These are phyloP conservation scores for Acephala macrosclerotiorum DNA, from an alignment of 2,329 filamentous ascomycete species.

Conservation along the genomic window DNA sequence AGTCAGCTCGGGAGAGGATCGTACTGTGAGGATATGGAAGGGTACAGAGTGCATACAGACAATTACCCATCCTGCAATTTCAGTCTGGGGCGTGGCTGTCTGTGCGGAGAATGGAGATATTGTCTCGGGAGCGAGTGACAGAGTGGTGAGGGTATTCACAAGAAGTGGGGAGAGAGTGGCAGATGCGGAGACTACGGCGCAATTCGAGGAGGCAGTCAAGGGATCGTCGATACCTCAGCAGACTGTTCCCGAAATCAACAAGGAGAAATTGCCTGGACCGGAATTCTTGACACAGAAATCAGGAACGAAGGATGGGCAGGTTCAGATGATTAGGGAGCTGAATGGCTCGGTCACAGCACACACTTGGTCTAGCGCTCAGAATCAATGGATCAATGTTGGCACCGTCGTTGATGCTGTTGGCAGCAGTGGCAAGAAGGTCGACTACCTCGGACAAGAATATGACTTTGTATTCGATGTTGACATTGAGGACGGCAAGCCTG, in stretches of 20 bases:
- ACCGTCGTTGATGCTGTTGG: slow-evolving; percentile 90
- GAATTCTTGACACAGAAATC: slow-evolving; percentile 83
- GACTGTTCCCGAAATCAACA: slow-evolving; percentile 83
- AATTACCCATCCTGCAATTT: slow-evolving; percentile 96
- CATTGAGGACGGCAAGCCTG: slow-evolving; percentile 91
- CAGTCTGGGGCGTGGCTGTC: slow-evolving; percentile 91
- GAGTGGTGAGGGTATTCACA: slow-evolving; percentile 84
- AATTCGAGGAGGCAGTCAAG: slow-evolving; percentile 84
- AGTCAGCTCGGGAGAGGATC: slow-evolving; percentile 90
- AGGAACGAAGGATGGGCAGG: slow-evolving; percentile 95
- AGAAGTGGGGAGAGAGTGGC: slow-evolving; percentile 74
- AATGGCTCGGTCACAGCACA: slow-evolving; percentile 87
- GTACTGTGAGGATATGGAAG: slow-evolving; percentile 91
- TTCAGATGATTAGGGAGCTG: slow-evolving; percentile 86
- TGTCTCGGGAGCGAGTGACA: slow-evolving; percentile 91
- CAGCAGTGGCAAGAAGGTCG: slow-evolving; percentile 78
- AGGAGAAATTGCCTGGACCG: slow-evolving; percentile 87
- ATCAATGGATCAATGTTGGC: slow-evolving; percentile 88
- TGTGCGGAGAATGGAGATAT: slow-evolving; percentile 87
- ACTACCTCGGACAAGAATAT: slow-evolving; percentile 85
- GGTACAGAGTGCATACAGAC: slow-evolving; percentile 87
- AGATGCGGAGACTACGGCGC: slow-evolving; percentile 68
- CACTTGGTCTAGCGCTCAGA: slow-evolving; percentile 72
- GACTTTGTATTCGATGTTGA: slow-evolving; percentile 98
- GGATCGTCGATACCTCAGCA: slow-evolving; percentile 88